Percentiles rank a stretch among this genome's conserved stretches.
Conservation (phyloP, 495 filamentous ascomycete genomes). For the Lindgomyces ingoldianus region DNA sequence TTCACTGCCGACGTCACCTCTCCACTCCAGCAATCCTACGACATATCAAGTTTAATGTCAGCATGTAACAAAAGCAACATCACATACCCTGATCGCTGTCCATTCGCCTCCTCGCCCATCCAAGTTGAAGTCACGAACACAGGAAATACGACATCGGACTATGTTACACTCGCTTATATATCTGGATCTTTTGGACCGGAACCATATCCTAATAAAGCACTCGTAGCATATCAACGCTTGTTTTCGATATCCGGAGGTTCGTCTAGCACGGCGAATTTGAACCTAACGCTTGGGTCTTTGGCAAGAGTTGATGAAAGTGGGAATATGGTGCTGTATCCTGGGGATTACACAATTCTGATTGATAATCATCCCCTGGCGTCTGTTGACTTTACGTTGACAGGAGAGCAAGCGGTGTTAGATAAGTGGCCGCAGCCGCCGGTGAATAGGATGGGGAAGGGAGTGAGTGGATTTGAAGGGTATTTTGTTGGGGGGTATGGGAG, state of each 20-base stretch:
- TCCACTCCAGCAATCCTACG: slow-evolving; percentile 34
- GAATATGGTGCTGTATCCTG: slow-evolving; percentile 65
- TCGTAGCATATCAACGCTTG: slow-evolving; percentile 62
- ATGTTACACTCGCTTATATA: slow-evolving; percentile 59
- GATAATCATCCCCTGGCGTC: slow-evolving; percentile 50
- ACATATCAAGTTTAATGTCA: slow-evolving; percentile 39
- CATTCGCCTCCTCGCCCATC: slow-evolving; percentile 50
- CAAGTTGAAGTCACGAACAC: slow-evolving; percentile 54
- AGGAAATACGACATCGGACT: slow-evolving; percentile 58
- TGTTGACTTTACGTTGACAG: slow-evolving; percentile 50
- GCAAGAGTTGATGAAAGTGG: slow-evolving; percentile 60
- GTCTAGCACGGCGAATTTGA: slow-evolving; percentile 47
- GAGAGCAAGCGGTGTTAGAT: slow-evolving; percentile 49
- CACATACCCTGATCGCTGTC: slow-evolving; percentile 41
- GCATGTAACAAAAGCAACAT: slow-evolving; percentile 28
- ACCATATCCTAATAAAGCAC: slow-evolving; percentile 64
- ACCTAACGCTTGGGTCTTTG: slow-evolving; percentile 59
- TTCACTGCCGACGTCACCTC: slow-evolving; percentile 47
- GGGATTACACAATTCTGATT: slow-evolving; percentile 60
- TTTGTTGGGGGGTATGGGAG: slow-evolving; percentile 31
- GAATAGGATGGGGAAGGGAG: slow-evolving; percentile 27
- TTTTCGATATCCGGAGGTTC: slow-evolving; percentile 48
- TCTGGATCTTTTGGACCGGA: slow-evolving; percentile 57
- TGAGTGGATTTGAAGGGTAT: slow-evolving; percentile 26
- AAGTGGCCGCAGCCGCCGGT: slow-evolving; percentile 47